Percentiles rank a stretch among this genome's conserved stretches.
Evolutionary conservation across 257 asterid species (phyloP).

Genomic region (Solanum boliviense): DNA sequence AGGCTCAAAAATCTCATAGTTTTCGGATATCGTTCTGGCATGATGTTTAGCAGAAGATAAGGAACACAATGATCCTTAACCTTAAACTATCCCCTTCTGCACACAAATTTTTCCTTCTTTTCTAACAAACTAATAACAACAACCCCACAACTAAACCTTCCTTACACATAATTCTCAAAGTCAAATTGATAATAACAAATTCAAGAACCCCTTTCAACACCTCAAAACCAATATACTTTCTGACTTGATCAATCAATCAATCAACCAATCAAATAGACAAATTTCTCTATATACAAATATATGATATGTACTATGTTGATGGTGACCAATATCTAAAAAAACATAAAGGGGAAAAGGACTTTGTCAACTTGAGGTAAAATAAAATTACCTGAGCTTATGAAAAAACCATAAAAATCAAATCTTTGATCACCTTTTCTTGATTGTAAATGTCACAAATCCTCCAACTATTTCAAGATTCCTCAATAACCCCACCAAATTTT

Average conservation of each 20-base stretch:
- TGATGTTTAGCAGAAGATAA: background rate
- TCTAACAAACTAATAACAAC: slow-evolving; percentile 38
- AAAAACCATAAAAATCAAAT: background rate
- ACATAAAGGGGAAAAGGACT: slow-evolving; percentile 8
- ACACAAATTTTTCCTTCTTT: slow-evolving; percentile 17
- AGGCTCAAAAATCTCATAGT: slow-evolving; percentile 63
- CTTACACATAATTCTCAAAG: slow-evolving; percentile 16
- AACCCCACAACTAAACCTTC: slow-evolving; percentile 25
- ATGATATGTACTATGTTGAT: slow-evolving; percentile 24
- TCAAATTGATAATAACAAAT: slow-evolving; percentile 10
- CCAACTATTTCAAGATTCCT: slow-evolving; percentile 16
- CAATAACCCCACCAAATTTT: slow-evolving; percentile 14
- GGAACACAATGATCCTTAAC: background rate
- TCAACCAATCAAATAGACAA: background rate
- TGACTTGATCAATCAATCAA: slow-evolving; percentile 21
- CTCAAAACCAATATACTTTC: slow-evolving; percentile 10
- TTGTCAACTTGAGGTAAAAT: slow-evolving; percentile 18
- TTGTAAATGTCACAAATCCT: background rate
- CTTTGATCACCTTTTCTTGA: slow-evolving; percentile 8
- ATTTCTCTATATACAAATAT: background rate
- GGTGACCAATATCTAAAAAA: slow-evolving; percentile 35
- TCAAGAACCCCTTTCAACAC: slow-evolving; percentile 21
- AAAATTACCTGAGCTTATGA: slow-evolving; percentile 9
- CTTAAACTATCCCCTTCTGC: background rate
- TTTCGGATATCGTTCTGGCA: slow-evolving; percentile 6